Conservation (phyloP, 108 stramenopile genomes). For the Nannochloropsis granulata region DNA sequence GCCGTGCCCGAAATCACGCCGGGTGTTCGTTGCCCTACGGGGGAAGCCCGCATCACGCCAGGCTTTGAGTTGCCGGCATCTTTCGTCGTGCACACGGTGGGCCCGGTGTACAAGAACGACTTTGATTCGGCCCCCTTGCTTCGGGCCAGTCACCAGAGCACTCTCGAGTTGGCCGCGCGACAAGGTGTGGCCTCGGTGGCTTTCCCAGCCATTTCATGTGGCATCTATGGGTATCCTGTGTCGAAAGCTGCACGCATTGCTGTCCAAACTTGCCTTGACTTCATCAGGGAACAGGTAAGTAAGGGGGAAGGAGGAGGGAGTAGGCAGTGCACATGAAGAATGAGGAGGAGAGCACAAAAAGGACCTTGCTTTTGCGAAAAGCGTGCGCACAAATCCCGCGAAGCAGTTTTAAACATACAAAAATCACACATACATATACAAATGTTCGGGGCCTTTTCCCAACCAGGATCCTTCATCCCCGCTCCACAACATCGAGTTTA, state of each 20-base stretch:
- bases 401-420: too few relatives aligned
- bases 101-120: slow-evolving; percentile 2
- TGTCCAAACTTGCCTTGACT: background rate
- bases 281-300: background rate
- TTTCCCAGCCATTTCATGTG: slow-evolving; percentile 27
- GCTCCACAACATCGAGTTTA: background rate
- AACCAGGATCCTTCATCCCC: background rate
- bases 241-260: slow-evolving; percentile 1
- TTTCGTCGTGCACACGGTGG: slow-evolving; percentile 15
- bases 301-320: background rate
- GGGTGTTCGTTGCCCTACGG: slow-evolving; percentile 9
- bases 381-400: background rate
- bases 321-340: background rate
- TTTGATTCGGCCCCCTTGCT: slow-evolving; percentile 9
- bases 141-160: slow-evolving; percentile 1
- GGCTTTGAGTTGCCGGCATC: slow-evolving; percentile 5
- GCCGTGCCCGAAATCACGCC: background rate
- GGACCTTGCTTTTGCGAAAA: background rate
- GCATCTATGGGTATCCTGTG: slow-evolving; percentile 11
- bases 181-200: slow-evolving; percentile 13
- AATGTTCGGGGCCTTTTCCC: background rate
- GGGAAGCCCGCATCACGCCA: slow-evolving; percentile 14
- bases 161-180: background rate
- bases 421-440: background rate
- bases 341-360: background rate